phyloP scores from a whole-genome alignment of 805 yeast genomes.

The Torulaspora delbrueckii region DNA sequence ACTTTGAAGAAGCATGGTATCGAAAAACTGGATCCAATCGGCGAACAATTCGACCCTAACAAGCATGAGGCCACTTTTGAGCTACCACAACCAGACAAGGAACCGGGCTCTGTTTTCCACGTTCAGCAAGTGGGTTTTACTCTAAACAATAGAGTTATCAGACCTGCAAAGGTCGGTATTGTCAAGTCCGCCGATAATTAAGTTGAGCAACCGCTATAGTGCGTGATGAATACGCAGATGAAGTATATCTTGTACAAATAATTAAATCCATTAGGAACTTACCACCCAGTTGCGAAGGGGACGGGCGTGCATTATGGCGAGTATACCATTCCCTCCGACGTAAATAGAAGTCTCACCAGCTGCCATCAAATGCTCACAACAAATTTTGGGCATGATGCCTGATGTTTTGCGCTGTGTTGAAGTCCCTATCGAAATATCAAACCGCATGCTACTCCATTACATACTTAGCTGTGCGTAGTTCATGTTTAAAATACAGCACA shows the following conservation, averaged over 20 bases:
- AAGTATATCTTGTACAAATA: slow-evolving; percentile 6
- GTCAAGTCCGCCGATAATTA: slow-evolving; percentile 48
- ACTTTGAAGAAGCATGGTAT: slow-evolving; percentile 79
- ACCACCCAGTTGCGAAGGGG: no score
- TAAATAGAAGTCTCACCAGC: no score
- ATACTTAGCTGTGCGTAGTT: no score
- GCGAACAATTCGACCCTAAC: slow-evolving; percentile 85
- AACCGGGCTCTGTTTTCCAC: slow-evolving; percentile 87
- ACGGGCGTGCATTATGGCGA: no score
- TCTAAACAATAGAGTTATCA: slow-evolving; percentile 77
- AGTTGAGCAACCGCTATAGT: not conserved
- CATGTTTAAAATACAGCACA: no score
- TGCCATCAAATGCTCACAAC: no score
- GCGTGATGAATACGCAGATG: not conserved
- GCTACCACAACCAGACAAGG: slow-evolving; percentile 78
- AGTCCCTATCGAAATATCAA: no score
- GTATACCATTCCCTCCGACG: no score
- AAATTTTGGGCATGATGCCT: no score
- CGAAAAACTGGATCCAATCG: slow-evolving; percentile 73
- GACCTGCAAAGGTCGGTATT: slow-evolving; percentile 95
- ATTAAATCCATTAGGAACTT: no score
- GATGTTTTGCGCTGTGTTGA: no score
- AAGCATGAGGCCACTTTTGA: slow-evolving; percentile 91
- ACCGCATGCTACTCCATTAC: no score
- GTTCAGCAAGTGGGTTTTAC: slow-evolving; percentile 90